Evolutionary conservation across 345 rosid genomes (phyloP).

Genomic region (Firmiana major): DNA sequence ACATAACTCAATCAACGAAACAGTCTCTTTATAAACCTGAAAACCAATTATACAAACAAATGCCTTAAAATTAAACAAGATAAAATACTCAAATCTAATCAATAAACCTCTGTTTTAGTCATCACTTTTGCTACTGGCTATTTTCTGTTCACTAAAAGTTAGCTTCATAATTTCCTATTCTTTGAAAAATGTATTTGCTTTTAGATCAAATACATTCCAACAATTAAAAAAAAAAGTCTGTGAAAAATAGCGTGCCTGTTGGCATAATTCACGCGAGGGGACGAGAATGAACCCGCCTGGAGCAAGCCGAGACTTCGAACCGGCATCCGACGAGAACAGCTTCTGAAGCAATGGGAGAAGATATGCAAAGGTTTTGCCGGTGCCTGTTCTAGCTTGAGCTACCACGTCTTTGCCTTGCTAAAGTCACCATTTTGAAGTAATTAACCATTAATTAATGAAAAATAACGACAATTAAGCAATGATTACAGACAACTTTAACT

Average conservation of each 20-base stretch:
- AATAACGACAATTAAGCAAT: neutral
- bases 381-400: conserved; percentile 85
- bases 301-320: conserved; percentile 48
- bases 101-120: neutral
- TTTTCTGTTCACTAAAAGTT: neutral
- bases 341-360: conserved; percentile 83
- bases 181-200: too few relatives aligned
- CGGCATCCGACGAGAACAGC: conserved; percentile 43
- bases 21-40: conserved; percentile 66
- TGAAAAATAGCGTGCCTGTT: conserved; percentile 41
- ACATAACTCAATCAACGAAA: conserved; percentile 65
- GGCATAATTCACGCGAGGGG: conserved; percentile 79
- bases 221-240: neutral
- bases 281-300: conserved; percentile 78
- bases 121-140: neutral
- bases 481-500: neutral
- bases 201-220: too few relatives aligned
- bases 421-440: neutral
- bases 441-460: neutral
- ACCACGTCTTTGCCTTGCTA: conserved; percentile 96
- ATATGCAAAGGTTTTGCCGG: conserved; percentile 89
- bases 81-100: neutral
- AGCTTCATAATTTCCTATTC: neutral
- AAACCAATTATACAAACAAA: neutral
- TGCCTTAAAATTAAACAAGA: neutral